Evolutionary conservation across 345 rosid genomes (phyloP).

Genomic region (Laguncularia racemosa): DNA sequence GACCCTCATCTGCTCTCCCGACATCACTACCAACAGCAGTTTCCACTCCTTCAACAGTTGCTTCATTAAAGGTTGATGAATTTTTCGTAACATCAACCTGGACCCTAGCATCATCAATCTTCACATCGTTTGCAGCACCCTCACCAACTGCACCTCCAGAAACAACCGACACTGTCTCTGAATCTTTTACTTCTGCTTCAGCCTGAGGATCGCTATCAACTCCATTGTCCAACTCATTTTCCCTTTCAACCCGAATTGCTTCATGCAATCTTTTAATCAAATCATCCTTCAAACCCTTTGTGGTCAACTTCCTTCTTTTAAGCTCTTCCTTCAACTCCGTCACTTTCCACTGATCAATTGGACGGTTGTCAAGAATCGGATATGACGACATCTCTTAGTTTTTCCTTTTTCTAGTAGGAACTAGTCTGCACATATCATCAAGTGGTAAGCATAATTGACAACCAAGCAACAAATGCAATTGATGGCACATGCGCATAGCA

Average conservation of each 20-base stretch:
- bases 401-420: constrained; percentile 10
- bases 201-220: constrained; percentile 13
- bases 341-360: constrained; percentile 94
- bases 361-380: constrained; percentile 60
- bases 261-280: constrained; percentile 77
- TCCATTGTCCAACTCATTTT: constrained; percentile 35
- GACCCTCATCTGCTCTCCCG: constrained; percentile 18
- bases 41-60: constrained; percentile 10
- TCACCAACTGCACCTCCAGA: constrained; percentile 17
- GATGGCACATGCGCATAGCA: no score
- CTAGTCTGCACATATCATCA: constrained; percentile 12
- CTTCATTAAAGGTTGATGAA: constrained; percentile 22
- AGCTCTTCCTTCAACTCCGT: constrained; percentile 94
- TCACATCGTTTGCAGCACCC: constrained; percentile 14
- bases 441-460: neutral
- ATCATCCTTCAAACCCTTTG: constrained; percentile 82
- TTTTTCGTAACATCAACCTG: constrained; percentile 34
- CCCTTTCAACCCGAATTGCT: constrained; percentile 58
- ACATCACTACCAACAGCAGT: constrained; percentile 10
- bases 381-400: constrained; percentile 64
- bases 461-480: no score
- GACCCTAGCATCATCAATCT: constrained; percentile 31
- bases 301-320: constrained; percentile 53
- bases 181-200: constrained; percentile 7
- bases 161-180: constrained; percentile 18